Percentiles rank a stretch among this genome's conserved stretches.
Conservation (phyloP, 176 grass and related monocot genomes). For the Bothriochloa decipiens region DNA sequence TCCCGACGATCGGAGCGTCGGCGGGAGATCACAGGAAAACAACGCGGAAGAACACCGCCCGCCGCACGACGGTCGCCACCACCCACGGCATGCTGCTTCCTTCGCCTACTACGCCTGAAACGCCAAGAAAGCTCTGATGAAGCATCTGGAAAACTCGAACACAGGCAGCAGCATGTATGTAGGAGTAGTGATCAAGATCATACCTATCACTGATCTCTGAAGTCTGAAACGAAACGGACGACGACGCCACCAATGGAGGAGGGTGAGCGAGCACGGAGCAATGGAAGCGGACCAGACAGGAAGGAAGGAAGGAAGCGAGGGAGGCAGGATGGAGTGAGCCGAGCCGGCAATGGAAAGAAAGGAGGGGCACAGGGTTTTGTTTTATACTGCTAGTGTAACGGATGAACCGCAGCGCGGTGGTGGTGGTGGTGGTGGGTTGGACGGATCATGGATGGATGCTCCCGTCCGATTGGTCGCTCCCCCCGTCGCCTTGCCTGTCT, state of each 20-base stretch:
- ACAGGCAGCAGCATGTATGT: not conserved
- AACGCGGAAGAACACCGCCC: slow-evolving; percentile 36
- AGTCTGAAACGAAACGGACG: not conserved
- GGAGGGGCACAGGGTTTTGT: slow-evolving; percentile 39
- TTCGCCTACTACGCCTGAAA: not conserved
- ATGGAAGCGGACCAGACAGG: not conserved
- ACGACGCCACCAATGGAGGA: not conserved
- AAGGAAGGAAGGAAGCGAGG: not conserved
- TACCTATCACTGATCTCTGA: not conserved
- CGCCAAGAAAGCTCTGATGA: not conserved
- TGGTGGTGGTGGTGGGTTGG: slow-evolving; percentile 34
- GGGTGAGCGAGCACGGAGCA: not conserved
- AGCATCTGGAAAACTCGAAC: not conserved
- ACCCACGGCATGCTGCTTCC: slow-evolving; percentile 49
- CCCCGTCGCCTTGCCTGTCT: not conserved
- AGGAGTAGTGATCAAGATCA: not conserved
- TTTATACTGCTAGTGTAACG: slow-evolving; percentile 9
- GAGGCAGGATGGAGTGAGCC: not conserved
- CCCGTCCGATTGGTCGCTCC: slow-evolving; percentile 33
- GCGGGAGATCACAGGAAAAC: slow-evolving; percentile 43
- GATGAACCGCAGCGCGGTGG: slow-evolving; percentile 27
- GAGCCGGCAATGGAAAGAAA: slow-evolving; percentile 11
- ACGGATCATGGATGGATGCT: not conserved
- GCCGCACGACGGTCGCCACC: slow-evolving; percentile 31
- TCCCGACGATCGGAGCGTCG: not conserved